Conservation (phyloP, 108 stramenopile species). For the Skeletonema costatum region DNA sequence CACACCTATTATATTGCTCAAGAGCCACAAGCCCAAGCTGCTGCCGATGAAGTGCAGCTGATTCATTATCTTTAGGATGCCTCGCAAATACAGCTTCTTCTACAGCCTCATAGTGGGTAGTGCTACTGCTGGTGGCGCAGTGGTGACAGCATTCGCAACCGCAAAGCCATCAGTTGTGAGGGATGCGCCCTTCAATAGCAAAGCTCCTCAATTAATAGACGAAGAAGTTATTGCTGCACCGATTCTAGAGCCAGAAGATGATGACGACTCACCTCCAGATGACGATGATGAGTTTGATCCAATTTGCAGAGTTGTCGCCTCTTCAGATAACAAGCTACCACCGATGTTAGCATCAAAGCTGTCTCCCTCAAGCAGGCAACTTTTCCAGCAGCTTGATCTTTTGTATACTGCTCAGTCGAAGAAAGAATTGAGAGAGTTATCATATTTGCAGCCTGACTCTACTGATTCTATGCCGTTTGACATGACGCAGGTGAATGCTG, state of each 20-base stretch:
- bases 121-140: background rate
- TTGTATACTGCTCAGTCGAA: conserved; percentile 66
- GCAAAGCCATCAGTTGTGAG: background rate
- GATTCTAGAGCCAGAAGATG: background rate
- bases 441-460: conserved; percentile 34
- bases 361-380: conserved; percentile 27
- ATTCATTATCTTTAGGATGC: background rate
- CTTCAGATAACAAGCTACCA: conserved; percentile 60
- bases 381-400: conserved; percentile 54
- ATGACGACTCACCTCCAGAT: background rate
- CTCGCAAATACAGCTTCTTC: background rate
- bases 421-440: conserved; percentile 39
- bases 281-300: background rate
- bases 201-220: background rate
- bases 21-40: too few relatives aligned
- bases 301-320: conserved; percentile 53
- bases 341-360: conserved; percentile 11
- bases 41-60: too few relatives aligned
- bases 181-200: background rate
- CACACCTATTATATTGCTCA: too few relatives aligned
- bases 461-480: conserved; percentile 8
- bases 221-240: background rate
- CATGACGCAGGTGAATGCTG: background rate
- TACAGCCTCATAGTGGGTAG: background rate
- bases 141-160: background rate